These are phyloP conservation scores for Solanum tarijense DNA, from an alignment of 257 asterid species.

Conservation along the genomic window DNA sequence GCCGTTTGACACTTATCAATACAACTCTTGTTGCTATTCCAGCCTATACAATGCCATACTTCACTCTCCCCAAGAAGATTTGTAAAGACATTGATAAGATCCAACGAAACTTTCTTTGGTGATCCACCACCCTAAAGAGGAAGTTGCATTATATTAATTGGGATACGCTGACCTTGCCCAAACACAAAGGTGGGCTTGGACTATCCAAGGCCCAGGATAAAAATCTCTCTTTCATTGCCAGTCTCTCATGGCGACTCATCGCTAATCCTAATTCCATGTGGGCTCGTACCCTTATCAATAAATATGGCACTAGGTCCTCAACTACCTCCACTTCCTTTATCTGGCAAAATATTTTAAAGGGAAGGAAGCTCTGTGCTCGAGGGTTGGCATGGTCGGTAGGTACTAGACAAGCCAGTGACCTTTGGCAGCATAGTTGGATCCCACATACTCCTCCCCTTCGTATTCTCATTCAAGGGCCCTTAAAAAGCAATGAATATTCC, in stretches of 20 bases:
- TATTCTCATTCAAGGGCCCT: too few relatives aligned
- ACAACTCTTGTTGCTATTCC: background rate
- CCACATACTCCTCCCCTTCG: too few relatives aligned
- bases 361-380: background rate
- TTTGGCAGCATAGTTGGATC: too few relatives aligned
- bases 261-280: background rate
- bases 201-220: background rate
- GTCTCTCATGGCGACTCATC: background rate
- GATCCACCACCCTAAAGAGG: background rate
- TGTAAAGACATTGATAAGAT: background rate
- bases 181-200: background rate
- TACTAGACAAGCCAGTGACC: too few relatives aligned
- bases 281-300: background rate
- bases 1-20: background rate
- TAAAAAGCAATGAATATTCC: too few relatives aligned
- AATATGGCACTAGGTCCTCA: background rate
- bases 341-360: background rate
- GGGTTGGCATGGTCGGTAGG: background rate
- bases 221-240: too few relatives aligned
- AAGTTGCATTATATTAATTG: too few relatives aligned
- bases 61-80: background rate
- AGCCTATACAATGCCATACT: too few relatives aligned
- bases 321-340: background rate
- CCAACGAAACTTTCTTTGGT: background rate
- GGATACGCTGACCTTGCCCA: background rate